Evolutionary conservation across 805 yeast species (phyloP).

Genomic region (Candida boidinii): DNA sequence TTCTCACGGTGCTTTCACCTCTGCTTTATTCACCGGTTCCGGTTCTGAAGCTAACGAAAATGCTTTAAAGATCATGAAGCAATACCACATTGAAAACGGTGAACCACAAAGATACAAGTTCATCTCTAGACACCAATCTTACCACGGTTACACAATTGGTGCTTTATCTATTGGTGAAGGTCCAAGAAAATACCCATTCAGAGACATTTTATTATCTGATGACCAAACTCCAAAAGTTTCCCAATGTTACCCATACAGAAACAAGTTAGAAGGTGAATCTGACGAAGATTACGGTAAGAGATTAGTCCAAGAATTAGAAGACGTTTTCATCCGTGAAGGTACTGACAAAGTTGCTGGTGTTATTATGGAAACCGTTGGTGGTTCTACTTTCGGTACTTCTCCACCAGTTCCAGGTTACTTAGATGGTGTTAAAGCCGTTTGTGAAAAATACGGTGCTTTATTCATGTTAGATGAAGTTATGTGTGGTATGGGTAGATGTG

Average conservation of each 20-base stretch:
- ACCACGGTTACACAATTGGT: constrained; percentile 43
- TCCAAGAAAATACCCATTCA: constrained; percentile 26
- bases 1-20: constrained; percentile 29
- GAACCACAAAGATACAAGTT: constrained; percentile 31
- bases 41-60: constrained; percentile 82
- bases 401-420: constrained; percentile 39
- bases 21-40: constrained; percentile 48
- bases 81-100: constrained; percentile 35
- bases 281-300: constrained; percentile 30
- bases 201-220: constrained; percentile 17
- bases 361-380: constrained; percentile 37
- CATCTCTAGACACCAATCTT: constrained; percentile 34
- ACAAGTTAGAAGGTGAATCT: constrained; percentile 24
- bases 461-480: constrained; percentile 47
- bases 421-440: constrained; percentile 35
- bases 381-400: constrained; percentile 37
- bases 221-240: constrained; percentile 22
- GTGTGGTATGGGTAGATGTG: constrained; percentile 50
- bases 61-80: constrained; percentile 60
- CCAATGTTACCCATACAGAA: constrained; percentile 25
- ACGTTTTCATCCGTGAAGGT: constrained; percentile 31
- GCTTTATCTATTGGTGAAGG: constrained; percentile 32
- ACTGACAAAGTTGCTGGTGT: constrained; percentile 36
- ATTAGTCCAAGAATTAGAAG: constrained; percentile 32
- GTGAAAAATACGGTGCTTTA: constrained; percentile 43